Base-by-base conservation (phyloP, 1,284 basidiomycete genomes). In the Pascua guehoae region DNA sequence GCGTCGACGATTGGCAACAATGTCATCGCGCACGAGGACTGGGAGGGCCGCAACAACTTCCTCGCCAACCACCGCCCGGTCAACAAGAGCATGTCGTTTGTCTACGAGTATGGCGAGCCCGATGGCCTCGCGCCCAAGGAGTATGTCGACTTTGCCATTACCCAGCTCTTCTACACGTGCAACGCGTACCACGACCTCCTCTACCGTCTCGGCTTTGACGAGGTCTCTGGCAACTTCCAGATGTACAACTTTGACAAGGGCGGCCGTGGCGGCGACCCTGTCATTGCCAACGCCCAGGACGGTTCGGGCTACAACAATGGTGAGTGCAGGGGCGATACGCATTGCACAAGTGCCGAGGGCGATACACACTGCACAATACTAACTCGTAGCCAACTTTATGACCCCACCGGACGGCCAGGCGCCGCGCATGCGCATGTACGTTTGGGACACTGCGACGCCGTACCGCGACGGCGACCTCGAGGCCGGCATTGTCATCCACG, bases 381-480 rank as follows among this genome's bases (percentile, higher is more conserved):
- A 32, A 32, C 24, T 32, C 24, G 3, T 32, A 32, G 24, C 80
- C 63, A 82, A 83, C 75, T 83, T 83, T 58, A 79, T 80, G 68
- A 83, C 81, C n/a, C 75, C 74, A 15, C 76, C 76, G 2, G 76
- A 78, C 60, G 81, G 81, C 46, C 84, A 86, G 79, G 86, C 87
- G 67, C 89, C 89, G 10, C 86, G 90, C 58, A 93, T 94, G 88
- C 84, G 94, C 66, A 97, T 97, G 95, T 97, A 95, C 80, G 80
- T 93, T 47, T 97, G 94, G 94, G 88, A 90, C 78, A 91, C 89
- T 1, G 87, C 86, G 10, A 81, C 84, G 18, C 93, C 94, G 1
- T 95, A 88, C 81, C 82, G 93, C 32, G 94, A 98, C 69, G 94
- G 95, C 46, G 93, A 96, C 69, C 82, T 97, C 54, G 95, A 98